A percentile compares a stretch with the other conserved stretches of the same genome.
phyloP scores from a whole-genome alignment of 2,329 filamentous ascomycete genomes.

The Didymella pinodella region DNA sequence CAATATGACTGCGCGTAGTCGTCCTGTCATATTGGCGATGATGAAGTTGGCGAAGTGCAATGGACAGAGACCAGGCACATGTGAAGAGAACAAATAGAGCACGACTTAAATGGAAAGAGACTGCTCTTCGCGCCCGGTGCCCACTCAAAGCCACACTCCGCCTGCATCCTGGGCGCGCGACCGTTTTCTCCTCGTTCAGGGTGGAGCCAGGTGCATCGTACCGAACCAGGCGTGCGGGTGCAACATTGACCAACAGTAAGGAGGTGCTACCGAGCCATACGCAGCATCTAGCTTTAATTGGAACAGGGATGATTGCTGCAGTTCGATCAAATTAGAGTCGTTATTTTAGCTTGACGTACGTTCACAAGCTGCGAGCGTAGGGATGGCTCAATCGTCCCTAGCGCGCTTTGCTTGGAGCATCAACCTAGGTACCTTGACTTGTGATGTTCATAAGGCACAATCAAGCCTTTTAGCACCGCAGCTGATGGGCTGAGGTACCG shows the following conservation, averaged over 20 bases:
- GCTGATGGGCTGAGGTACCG: slow-evolving; percentile 5
- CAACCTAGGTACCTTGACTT: not conserved
- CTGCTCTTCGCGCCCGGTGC: slow-evolving; percentile 5
- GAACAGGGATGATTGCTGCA: slow-evolving; percentile 10
- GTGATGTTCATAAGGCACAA: slow-evolving; percentile 5
- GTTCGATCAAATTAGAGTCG: not conserved
- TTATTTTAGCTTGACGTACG: slow-evolving; percentile 3
- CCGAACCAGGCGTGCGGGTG: slow-evolving; percentile 17
- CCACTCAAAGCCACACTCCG: slow-evolving; percentile 22
- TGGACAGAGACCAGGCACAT: not conserved
- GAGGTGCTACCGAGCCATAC: slow-evolving; percentile 4
- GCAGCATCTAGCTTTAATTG: slow-evolving; percentile 9
- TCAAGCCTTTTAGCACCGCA: slow-evolving; percentile 13
- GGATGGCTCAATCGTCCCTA: slow-evolving; percentile 7
- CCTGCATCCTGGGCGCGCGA: slow-evolving; percentile 7
- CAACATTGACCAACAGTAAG: slow-evolving; percentile 12
- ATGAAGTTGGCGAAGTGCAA: not conserved
- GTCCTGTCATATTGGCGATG: slow-evolving; percentile 26
- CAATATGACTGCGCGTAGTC: slow-evolving; percentile 23
- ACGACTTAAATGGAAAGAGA: slow-evolving; percentile 14
- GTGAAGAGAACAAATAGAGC: not conserved
- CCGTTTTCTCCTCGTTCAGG: slow-evolving; percentile 20
- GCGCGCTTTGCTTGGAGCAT: not conserved
- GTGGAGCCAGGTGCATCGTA: slow-evolving; percentile 11
- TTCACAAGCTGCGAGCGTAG: slow-evolving; percentile 1